Conservation (phyloP, 176 grass and related monocot species). For the Triticum timopheevii region DNA sequence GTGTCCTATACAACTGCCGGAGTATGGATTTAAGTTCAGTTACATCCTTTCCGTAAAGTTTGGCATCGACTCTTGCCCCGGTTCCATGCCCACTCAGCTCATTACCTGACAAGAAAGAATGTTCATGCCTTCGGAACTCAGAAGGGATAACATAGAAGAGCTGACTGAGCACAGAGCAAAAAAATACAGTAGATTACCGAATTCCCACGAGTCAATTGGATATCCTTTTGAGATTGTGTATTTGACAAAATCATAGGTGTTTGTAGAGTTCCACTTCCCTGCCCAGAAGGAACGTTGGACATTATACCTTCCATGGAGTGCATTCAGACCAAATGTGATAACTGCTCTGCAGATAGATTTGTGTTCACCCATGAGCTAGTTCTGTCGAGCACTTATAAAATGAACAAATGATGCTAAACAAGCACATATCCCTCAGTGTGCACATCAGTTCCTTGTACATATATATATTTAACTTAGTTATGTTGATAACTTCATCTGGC, state of each 20-base stretch:
- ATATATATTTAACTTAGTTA: background rate
- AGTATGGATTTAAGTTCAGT: constrained; percentile 60
- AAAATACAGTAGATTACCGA: constrained; percentile 48
- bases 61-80: constrained; percentile 53
- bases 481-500: background rate
- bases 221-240: constrained; percentile 86
- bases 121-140: background rate
- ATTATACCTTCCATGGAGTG: constrained; percentile 71
- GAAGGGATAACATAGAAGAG: background rate
- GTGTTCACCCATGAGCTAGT: constrained; percentile 30
- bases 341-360: constrained; percentile 66
- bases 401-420: background rate
- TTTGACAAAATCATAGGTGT: constrained; percentile 68
- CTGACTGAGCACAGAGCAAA: background rate
- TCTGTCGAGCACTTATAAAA: background rate
- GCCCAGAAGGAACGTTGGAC: constrained; percentile 53
- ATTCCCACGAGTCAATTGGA: constrained; percentile 94
- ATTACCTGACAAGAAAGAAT: constrained; percentile 55
- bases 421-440: background rate
- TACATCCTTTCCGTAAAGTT: constrained; percentile 66
- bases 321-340: constrained; percentile 91
- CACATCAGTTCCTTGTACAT: background rate
- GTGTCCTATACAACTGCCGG: constrained; percentile 49
- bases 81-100: constrained; percentile 75
- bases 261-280: constrained; percentile 85